Base-by-base conservation (phyloP, 208 protist genomes). In the Acanthamoeba royreba region DNA sequence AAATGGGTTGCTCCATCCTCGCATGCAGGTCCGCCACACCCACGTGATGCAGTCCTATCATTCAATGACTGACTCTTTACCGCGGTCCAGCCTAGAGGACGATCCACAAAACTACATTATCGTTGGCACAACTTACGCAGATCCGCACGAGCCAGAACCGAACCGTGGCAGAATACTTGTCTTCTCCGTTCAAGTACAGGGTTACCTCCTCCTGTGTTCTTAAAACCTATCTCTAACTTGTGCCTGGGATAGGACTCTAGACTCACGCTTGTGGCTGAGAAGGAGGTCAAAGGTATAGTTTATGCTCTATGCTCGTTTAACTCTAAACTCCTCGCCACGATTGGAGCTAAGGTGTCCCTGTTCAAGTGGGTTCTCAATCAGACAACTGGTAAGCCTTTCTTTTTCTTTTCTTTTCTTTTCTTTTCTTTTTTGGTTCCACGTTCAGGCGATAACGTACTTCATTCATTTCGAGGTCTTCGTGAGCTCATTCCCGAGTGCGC, bases 81-180 rank as follows among this genome's bases (percentile, higher is more conserved):
- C 49, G 49, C 19, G 49, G 8, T 38, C 2, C 61, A 72, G 61
- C 3, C 61, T 81, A 53, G 40, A 25, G 49, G 72, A 92, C 49
- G 33, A 83, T 38, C 35, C 53, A 3, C 45, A 28, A 13, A 55
- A 22, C 4, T 98, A 97, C 93, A 58, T 95, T 38, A 95, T 95
- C 0, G 96, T 97, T 0, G 97, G 97, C 46, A 98, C 97, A 3
- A 94, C 97, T 25, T 95, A 92, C 92, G 83, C 92, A 43, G 7
- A 92, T 1, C 96, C 95, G 0, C 55, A 92, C n/a, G 93, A 96
- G 61, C 88, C 85, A 9, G 94, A 97, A 74, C 94, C 95, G 5
- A 94, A 43, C 4, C 40, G 72, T 0, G 97, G 97, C 9, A 69
- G 97, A 35, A 79, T 98, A 1, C 74, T 97, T 2, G 61, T 98